Conservation (phyloP, 345 rosid genomes). For the Gossypium turneri region DNA sequence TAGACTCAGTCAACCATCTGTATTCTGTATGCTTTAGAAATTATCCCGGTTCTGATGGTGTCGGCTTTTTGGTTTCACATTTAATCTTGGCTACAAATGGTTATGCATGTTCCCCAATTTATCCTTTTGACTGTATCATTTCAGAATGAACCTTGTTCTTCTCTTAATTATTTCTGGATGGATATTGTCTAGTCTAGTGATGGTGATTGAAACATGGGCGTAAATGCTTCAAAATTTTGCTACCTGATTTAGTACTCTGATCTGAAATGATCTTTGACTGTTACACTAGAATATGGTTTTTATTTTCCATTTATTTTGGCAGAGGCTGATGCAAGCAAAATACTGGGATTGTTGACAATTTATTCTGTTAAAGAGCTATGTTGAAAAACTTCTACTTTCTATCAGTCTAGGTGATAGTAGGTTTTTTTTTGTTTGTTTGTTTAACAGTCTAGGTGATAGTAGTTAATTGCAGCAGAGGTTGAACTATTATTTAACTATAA, state of each 20-base stretch:
- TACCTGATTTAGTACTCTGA: not conserved
- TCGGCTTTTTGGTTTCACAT: slow-evolving; percentile 8
- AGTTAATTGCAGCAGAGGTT: not conserved
- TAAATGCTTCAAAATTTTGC: not conserved
- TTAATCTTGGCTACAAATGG: not conserved
- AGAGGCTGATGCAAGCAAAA: not conserved
- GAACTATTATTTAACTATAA: not conserved
- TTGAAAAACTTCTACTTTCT: slow-evolving; percentile 2
- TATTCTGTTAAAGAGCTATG: not conserved
- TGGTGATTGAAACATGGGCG: slow-evolving; percentile 1
- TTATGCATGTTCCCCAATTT: not conserved
- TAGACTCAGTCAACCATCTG: slow-evolving; percentile 12
- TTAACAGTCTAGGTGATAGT: not conserved
- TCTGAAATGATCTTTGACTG: not conserved
- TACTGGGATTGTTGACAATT: not conserved
- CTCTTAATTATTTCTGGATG: not conserved
- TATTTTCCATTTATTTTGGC: not conserved
- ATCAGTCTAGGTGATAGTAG: not conserved
- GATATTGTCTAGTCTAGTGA: not conserved
- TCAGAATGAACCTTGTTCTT: not conserved
- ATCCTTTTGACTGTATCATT: not conserved
- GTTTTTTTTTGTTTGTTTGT: too few relatives aligned
- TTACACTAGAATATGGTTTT: not conserved
- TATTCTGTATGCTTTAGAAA: not conserved
- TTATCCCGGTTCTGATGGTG: not conserved